Base-by-base conservation (phyloP, 805 yeast genomes). In the Candida argentea region DNA sequence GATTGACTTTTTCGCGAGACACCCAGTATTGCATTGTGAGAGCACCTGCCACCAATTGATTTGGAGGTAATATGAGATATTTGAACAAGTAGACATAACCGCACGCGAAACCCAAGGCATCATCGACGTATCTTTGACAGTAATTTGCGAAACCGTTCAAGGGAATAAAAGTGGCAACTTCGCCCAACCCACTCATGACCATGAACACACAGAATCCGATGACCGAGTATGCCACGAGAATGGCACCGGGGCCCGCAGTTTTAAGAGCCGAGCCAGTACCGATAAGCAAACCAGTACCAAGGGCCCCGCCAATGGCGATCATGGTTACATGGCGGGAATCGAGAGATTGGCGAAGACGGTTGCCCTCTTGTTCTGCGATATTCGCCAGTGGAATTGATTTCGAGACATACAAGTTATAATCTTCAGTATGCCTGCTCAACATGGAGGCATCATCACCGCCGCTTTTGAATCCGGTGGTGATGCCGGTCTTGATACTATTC, bases 271-370 rank as follows among this genome's bases (percentile, higher is more conserved):
- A 56, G 32, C 86, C 85, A 3, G 87, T 77, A 43, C 87, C 85
- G 39, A 82, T 76, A 38, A 82, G 59, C 32, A 82, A 61, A 45
- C 87, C 93, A 1, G 91, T 80, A 31, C 91, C 91, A 29, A 82
- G 55, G 6, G 89, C 82, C 40, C 91, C 89, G 40, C 91, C 93
- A 39, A 83, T 72, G 38, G 91, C 80, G 45, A 78, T 73, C 80
- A 78, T 73, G 31, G 74, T 65, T 37, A 76, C 64, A 44, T 77
- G 85, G 29, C 85, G 51, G 26, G 80, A 67, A 37, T 65, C 57
- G 34, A 65, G 44, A 28, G 55, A 55, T 34, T 62, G 16, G 17
- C 37, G 31, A 24, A 42, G 28, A 27, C 27, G 26, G 25, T 30
- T 30, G 14, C 43, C 42, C 1, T 32, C 67, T 7, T 45, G 48